phyloP scores from a whole-genome alignment of 768 basidiomycete species.

The Suillus clintonianus region DNA sequence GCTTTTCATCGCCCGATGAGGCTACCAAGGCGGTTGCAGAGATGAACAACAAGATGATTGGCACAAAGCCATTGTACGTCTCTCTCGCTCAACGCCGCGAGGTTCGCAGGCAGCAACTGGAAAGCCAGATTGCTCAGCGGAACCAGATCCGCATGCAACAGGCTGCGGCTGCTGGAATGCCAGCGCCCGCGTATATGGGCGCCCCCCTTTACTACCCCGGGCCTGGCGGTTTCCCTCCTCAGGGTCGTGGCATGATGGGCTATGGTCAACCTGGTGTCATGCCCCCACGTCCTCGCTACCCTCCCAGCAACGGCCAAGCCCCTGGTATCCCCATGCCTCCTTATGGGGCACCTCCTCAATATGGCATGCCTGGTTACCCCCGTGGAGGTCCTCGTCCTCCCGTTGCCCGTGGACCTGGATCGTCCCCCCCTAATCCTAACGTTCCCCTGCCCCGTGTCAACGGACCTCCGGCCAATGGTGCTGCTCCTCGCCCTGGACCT shows the following conservation, averaged over 20 bases:
- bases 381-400: conserved; percentile 61
- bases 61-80: conserved; percentile 97
- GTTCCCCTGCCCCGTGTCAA: conserved; percentile 67
- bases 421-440: conserved; percentile 67
- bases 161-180: conserved; percentile 82
- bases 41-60: conserved; percentile 99
- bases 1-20: conserved; percentile 97
- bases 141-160: conserved; percentile 97
- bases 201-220: conserved; percentile 70
- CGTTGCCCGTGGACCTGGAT: conserved; percentile 65
- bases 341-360: conserved; percentile 78
- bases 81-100: conserved; percentile 98
- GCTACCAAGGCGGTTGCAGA: conserved; percentile 99
- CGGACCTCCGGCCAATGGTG: conserved; percentile 58
- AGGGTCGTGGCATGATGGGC: conserved; percentile 64
- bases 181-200: conserved; percentile 50
- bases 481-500: conserved; percentile 48
- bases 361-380: conserved; percentile 70
- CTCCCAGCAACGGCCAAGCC: conserved; percentile 67
- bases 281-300: conserved; percentile 85
- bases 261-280: conserved; percentile 89
- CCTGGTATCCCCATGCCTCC: conserved; percentile 79
- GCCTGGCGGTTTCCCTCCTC: conserved; percentile 79
- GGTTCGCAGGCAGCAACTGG: conserved; percentile 95
- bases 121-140: conserved; percentile 98